Base-by-base conservation (phyloP, 208 protist genomes). In the Entamoeba dispar region DNA sequence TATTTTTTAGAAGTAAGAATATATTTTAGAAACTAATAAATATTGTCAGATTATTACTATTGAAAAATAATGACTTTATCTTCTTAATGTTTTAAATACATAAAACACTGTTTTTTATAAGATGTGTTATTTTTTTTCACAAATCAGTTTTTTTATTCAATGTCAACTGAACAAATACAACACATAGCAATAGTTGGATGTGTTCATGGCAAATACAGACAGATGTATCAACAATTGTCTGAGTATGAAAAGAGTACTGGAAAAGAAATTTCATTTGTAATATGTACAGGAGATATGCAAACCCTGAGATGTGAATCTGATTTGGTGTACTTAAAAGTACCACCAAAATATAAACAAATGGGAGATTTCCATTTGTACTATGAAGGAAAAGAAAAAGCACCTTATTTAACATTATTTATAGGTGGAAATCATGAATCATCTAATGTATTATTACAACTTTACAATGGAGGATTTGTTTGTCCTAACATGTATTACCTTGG, bases 401-500 rank as follows among this genome's bases (percentile, higher is more conserved):
- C 93, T 6, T 93, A 94, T 93, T 77, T 94, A 50, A 94, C 93
- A 31, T 14, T 94, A 90, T 93, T 94, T 55, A n/a, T 94, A 69
- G 93, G 93, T 15, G 93, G 93, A 31, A 94, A 94, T 14, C 93
- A 94, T 50, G 93, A 94, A 94, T 19, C 93, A 7, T 93, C 31
- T 7, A 92, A 57, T 50, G 43, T 52, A 10, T 49, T 92, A n/a
- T 93, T 43, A 14, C 5, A 69, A 1, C 5, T 77, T 8, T 51
- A 15, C 14, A 10, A 38, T 94, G 77, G 92, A 17, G 93, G 93
- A 19, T 94, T 90, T 86, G 31, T 94, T 49, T 19, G n/a, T 92
- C 93, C 43, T 38, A 94, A 94, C 52, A 94, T 94, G 38, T 94
- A 91, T 51, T 94, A 94, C 91, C 12, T 94, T 4, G 93, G 93